Conservation (phyloP, 371 early-diverging fungal genomes). For the Lichtheimia ornata region DNA sequence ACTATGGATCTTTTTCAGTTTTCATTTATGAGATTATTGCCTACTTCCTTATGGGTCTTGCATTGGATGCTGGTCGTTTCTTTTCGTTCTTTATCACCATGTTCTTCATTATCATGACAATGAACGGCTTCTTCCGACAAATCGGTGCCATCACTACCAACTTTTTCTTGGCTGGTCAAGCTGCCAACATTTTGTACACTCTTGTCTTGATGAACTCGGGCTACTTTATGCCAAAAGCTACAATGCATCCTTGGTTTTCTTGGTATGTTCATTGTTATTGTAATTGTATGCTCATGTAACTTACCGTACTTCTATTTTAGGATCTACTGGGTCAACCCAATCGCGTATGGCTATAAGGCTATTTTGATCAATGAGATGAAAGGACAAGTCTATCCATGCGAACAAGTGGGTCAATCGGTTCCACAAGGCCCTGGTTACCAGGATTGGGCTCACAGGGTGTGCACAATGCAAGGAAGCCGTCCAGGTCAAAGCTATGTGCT, state of each 20-base stretch:
- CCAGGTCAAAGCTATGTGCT: constrained; percentile 49
- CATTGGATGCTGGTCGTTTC: constrained; percentile 42
- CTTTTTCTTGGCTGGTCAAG: constrained; percentile 45
- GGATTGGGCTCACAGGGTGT: constrained; percentile 52
- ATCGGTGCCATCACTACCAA: constrained; percentile 46
- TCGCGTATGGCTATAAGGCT: constrained; percentile 28
- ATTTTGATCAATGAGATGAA: constrained; percentile 67
- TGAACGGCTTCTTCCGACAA: constrained; percentile 51
- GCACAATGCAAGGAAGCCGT: constrained; percentile 50
- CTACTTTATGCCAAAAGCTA: constrained; percentile 27
- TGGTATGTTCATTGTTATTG: constrained; percentile 7
- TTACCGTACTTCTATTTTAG: not conserved
- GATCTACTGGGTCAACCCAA: constrained; percentile 11
- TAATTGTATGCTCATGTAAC: too few species aligned
- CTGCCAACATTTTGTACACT: not conserved
- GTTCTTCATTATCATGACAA: constrained; percentile 33
- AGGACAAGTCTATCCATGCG: constrained; percentile 33
- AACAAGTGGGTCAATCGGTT: constrained; percentile 42
- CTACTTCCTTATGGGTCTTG: constrained; percentile 47
- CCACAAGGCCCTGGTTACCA: constrained; percentile 48
- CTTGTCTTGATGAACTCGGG: constrained; percentile 13
- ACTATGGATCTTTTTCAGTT: constrained; percentile 50
- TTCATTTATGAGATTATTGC: constrained; percentile 45
- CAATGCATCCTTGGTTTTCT: constrained; percentile 56
- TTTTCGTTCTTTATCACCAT: constrained; percentile 41